phyloP scores from a whole-genome alignment of 306 rosid species.

The Dryas octopetala region DNA sequence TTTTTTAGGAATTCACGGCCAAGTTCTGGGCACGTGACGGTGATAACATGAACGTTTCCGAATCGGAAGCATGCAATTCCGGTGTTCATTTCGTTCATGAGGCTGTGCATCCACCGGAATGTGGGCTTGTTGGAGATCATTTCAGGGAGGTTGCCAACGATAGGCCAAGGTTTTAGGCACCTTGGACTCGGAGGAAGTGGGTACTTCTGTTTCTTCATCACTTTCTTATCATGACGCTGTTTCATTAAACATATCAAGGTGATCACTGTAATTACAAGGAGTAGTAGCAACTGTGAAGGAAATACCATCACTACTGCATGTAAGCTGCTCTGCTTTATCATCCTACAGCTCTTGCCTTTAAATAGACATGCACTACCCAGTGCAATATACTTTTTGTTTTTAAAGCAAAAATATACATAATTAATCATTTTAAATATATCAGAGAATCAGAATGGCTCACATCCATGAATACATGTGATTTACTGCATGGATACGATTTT shows the following conservation, averaged over 20 bases:
- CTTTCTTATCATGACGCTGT: not conserved
- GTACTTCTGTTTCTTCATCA: not conserved
- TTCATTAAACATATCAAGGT: not conserved
- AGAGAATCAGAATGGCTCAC: no score
- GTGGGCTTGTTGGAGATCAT: constrained; percentile 1
- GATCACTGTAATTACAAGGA: not conserved
- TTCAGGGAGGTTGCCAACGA: constrained; percentile 1
- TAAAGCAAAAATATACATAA: no score
- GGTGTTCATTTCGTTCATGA: constrained; percentile 31
- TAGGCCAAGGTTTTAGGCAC: not conserved
- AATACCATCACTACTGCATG: no score
- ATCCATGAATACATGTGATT: no score
- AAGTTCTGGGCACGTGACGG: constrained; percentile 23
- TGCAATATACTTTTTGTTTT: no score
- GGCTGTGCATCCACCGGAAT: constrained; percentile 33
- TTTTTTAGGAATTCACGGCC: constrained; percentile 35
- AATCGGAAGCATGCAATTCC: constrained; percentile 41
- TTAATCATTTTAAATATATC: no score
- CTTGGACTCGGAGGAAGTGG: constrained; percentile 8
- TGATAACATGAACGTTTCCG: constrained; percentile 39
- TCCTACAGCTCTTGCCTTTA: no score
- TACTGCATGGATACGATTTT: no score
- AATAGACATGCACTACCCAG: no score
- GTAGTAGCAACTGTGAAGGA: no score
- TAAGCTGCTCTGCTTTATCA: no score